Evolutionary conservation across 208 protist genomes (phyloP), one percentile per base, ranked within the genome.

Genomic region (Wallacemonas sp.): DNA sequence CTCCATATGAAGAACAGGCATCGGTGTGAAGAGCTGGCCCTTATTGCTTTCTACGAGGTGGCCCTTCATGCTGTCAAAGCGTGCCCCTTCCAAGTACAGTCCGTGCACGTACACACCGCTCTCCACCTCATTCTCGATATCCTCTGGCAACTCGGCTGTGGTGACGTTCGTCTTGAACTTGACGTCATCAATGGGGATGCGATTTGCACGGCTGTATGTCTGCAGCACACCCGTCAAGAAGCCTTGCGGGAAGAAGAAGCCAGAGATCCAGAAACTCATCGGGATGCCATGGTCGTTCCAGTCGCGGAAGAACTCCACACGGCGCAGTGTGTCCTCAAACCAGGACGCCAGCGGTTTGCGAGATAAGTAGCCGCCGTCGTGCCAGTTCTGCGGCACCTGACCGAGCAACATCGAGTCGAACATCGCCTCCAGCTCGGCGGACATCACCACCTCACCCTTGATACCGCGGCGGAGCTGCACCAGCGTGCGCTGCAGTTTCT

Each of bases 221-320:
- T 97, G 94, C 70, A 97, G 75, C 9, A 97, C 89, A 42, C 84
- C 92, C 1, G 94, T 97, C 21, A 97, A 80, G 66, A 97, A 97
- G 28, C 94, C 94, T 61, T 97, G 98, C 6, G 98, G 97, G 80
- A 99, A 99, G 91, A 98, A 99, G 77, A 99, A 99, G 24, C 98
- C 98, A 14, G 96, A 97, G 46, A 99, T 91, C 96, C 96, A 99
- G 79, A 95, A 99, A 46, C 86, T 90, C 21, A 70, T 70, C 30
- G 97, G 98, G 27, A 81, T 55, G 6, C 96, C 97, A 33, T 97
- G 67, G 60, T 97, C 81, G 65, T 97, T 95, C 97, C 98, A 99
- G 41, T 87, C 84, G 0, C 88, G 70, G 66, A 99, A 96, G 71
- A 99, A 99, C 39, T 89, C 80, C 6, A 98, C 80, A 51, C 97